Conservation (phyloP, 202 grass and related monocot species). For the Panicum hallii region DNA sequence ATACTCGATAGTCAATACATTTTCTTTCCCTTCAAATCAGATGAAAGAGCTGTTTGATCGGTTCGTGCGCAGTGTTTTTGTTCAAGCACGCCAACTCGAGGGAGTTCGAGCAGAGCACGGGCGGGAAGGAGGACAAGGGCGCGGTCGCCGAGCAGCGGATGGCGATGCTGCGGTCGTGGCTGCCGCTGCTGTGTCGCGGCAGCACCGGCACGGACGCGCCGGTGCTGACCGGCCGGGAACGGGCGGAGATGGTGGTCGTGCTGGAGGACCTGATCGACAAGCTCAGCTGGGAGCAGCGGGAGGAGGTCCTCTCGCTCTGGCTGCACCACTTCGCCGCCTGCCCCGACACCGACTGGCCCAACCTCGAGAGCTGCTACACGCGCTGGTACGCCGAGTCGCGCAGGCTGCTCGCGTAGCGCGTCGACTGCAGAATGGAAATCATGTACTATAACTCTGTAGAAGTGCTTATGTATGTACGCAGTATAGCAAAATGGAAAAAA, state of each 20-base stretch:
- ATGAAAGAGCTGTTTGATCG: background rate
- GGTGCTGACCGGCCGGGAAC: slow-evolving; percentile 64
- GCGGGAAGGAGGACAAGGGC: slow-evolving; percentile 32
- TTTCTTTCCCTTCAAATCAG: background rate
- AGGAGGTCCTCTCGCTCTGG: slow-evolving; percentile 78
- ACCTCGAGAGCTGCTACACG: slow-evolving; percentile 74
- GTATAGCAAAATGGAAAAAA: slow-evolving; percentile 1
- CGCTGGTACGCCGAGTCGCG: slow-evolving; percentile 77
- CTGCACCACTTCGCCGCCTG: slow-evolving; percentile 72
- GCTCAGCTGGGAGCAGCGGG: slow-evolving; percentile 77
- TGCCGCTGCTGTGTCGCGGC: slow-evolving; percentile 78
- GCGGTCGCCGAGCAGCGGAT: slow-evolving; percentile 34
- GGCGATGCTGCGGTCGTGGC: slow-evolving; percentile 71
- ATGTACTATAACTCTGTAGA: background rate
- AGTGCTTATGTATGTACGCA: background rate
- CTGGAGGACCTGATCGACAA: slow-evolving; percentile 74
- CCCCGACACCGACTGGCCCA: slow-evolving; percentile 89
- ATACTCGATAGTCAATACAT: too few relatives aligned
- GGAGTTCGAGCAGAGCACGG: slow-evolving; percentile 52
- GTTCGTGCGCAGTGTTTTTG: slow-evolving; percentile 67
- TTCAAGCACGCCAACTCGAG: slow-evolving; percentile 70
- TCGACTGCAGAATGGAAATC: background rate
- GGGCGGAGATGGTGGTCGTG: slow-evolving; percentile 67
- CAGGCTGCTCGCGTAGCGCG: slow-evolving; percentile 50
- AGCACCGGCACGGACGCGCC: slow-evolving; percentile 72